These are phyloP conservation scores for Colletotrichum sp. DNA, from an alignment of 2,329 filamentous ascomycete genomes.

Conservation along the genomic window DNA sequence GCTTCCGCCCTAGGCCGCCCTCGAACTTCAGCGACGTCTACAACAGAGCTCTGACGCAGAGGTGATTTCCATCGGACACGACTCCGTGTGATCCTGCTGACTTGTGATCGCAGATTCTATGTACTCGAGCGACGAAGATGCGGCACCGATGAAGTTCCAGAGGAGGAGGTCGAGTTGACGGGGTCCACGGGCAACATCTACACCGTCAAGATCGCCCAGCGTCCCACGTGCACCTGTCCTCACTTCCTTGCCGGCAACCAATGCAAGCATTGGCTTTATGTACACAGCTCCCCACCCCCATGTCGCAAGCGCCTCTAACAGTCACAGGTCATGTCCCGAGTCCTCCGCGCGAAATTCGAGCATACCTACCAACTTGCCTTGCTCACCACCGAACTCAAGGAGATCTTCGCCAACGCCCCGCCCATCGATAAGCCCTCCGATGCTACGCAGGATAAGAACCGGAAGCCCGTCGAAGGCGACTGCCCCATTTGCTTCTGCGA, in stretches of 20 bases:
- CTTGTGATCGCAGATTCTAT: conserved; percentile 38
- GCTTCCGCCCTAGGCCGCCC: conserved; percentile 37
- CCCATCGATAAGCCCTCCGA: conserved; percentile 44
- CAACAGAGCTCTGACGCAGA: conserved; percentile 43
- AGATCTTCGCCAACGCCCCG: conserved; percentile 62
- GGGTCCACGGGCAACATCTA: conserved; percentile 73
- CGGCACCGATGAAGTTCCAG: conserved; percentile 41
- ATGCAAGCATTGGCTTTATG: conserved; percentile 71
- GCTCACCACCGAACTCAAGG: conserved; percentile 60
- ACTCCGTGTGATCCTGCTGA: background rate
- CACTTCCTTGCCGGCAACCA: conserved; percentile 58
- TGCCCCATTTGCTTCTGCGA: conserved; percentile 64
- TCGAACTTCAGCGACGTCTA: conserved; percentile 40
- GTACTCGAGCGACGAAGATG: conserved; percentile 45
- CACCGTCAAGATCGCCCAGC: conserved; percentile 55
- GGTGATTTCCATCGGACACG: conserved; percentile 23
- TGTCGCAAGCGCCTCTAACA: background rate
- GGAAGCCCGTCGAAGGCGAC: conserved; percentile 57
- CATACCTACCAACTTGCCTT: conserved; percentile 69
- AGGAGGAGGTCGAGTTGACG: conserved; percentile 63
- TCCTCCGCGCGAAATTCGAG: conserved; percentile 61
- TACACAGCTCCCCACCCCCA: conserved; percentile 28
- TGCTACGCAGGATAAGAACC: conserved; percentile 41
- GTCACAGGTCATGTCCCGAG: conserved; percentile 57
- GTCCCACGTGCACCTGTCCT: conserved; percentile 61